Conservation (phyloP, 2,329 filamentous ascomycete species). For the Aspergillus pseudoglaucus region DNA sequence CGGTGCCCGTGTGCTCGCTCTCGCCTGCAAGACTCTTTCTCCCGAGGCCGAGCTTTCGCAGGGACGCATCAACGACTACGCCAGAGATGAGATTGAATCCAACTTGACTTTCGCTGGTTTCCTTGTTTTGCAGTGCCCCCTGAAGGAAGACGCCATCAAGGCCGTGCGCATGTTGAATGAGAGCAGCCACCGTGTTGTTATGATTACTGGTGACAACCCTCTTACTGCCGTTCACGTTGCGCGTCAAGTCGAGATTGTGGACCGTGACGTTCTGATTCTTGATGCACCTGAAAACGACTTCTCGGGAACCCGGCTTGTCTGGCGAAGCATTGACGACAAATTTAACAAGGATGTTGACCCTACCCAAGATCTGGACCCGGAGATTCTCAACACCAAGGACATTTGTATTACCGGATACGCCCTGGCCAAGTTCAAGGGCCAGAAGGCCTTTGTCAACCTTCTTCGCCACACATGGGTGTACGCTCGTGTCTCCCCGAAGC, state of each 20-base stretch:
- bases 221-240: constrained; percentile 95
- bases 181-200: constrained; percentile 95
- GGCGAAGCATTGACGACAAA: constrained; percentile 92
- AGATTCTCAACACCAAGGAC: constrained; percentile 79
- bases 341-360: constrained; percentile 79
- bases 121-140: constrained; percentile 85
- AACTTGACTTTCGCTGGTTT: constrained; percentile 88
- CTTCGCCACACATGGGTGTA: constrained; percentile 95
- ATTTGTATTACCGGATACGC: constrained; percentile 95
- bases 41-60: constrained; percentile 74
- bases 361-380: constrained; percentile 67
- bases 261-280: constrained; percentile 87
- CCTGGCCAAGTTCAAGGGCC: constrained; percentile 77
- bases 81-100: constrained; percentile 84
- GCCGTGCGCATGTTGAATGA: constrained; percentile 96
- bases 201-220: constrained; percentile 99
- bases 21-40: constrained; percentile 89
- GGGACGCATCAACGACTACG: constrained; percentile 83
- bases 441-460: constrained; percentile 68
- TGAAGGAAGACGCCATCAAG: constrained; percentile 93
- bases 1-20: constrained; percentile 84
- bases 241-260: constrained; percentile 92
- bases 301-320: constrained; percentile 74
- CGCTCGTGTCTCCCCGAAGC: constrained; percentile 93
- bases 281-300: constrained; percentile 89